Evolutionary conservation across 345 rosid genomes (phyloP).

Genomic region (Rhodamnia argentea): DNA sequence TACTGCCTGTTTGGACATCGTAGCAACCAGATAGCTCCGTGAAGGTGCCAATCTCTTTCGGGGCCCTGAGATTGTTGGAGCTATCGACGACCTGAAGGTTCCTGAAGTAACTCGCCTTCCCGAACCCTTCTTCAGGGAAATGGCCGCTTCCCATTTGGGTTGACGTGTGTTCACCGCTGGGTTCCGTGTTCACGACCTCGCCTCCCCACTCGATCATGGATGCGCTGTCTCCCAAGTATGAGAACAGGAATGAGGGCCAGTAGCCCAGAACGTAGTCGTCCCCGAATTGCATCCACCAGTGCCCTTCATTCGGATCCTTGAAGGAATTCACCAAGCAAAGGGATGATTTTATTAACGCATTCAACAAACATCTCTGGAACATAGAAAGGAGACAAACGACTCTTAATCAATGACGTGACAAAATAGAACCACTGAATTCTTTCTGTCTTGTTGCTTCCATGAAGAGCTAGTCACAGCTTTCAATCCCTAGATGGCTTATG

Average conservation of each 20-base stretch:
- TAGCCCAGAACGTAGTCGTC: constrained; percentile 33
- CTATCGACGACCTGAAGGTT: constrained; percentile 36
- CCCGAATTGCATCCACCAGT: constrained; percentile 55
- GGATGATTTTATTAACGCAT: background rate
- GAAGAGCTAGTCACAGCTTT: background rate
- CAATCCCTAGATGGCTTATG: background rate
- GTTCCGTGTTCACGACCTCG: constrained; percentile 35
- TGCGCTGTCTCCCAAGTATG: constrained; percentile 41
- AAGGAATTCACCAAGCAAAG: background rate
- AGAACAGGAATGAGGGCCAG: constrained; percentile 45
- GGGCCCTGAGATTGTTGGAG: constrained; percentile 42
- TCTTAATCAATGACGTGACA: background rate
- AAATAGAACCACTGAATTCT: background rate
- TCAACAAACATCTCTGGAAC: background rate
- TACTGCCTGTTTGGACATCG: constrained; percentile 31
- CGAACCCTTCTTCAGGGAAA: constrained; percentile 46
- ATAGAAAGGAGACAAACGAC: background rate
- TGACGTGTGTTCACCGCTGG: constrained; percentile 33
- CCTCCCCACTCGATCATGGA: constrained; percentile 56
- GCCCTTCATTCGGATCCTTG: constrained; percentile 45
- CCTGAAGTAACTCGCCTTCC: constrained; percentile 41
- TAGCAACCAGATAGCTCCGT: constrained; percentile 42
- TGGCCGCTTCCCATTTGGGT: constrained; percentile 50
- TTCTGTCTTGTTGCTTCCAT: background rate
- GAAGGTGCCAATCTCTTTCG: constrained; percentile 30